These are phyloP conservation scores for Yueomyces sinensis DNA, from an alignment of 805 yeast genomes.

Conservation along the genomic window DNA sequence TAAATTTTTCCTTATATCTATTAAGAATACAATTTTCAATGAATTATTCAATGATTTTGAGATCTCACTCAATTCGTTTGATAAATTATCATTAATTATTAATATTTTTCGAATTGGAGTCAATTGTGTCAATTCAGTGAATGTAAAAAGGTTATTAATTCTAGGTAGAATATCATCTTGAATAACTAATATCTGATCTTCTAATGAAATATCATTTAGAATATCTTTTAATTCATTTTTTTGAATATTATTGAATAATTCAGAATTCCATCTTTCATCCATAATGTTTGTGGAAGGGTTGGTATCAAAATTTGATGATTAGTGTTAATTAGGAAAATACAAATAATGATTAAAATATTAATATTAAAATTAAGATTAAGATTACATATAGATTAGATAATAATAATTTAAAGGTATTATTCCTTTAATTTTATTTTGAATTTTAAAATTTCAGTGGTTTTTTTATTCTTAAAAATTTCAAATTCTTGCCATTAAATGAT, in stretches of 20 bases:
- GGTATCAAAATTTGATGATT: no score
- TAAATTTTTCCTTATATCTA: conserved; percentile 17
- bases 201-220: conserved; percentile 6
- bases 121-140: conserved; percentile 14
- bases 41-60: conserved; percentile 2
- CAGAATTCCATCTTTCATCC: conserved; percentile 17
- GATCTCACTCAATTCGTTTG: conserved; percentile 7
- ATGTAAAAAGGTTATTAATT: conserved; percentile 14
- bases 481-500: no score
- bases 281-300: no score
- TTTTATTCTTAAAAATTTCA: no score
- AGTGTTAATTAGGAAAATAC: no score
- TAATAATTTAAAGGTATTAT: no score
- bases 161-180: conserved; percentile 11
- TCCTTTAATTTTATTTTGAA: no score
- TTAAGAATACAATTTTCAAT: conserved; percentile 13
- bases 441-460: no score
- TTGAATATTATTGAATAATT: conserved; percentile 10
- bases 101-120: conserved; percentile 19
- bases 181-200: conserved; percentile 13
- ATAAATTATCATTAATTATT: conserved; percentile 10
- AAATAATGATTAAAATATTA: no score
- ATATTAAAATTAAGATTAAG: no score
- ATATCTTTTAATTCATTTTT: conserved; percentile 7
- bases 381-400: no score